Conservation (phyloP, 805 yeast species). For the Wickerhamiella bombiphila region DNA sequence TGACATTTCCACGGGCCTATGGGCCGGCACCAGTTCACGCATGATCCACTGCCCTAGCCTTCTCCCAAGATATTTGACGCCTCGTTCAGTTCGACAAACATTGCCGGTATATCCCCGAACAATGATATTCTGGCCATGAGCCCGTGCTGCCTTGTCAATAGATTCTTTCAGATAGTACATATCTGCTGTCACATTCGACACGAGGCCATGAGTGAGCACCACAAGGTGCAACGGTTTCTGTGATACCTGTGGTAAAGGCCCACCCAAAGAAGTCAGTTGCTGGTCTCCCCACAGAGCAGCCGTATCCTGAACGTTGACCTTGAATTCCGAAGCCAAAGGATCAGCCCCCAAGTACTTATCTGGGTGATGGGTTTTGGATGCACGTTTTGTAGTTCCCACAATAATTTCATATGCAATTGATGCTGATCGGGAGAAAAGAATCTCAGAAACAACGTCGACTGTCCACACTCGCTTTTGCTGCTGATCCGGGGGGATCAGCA, state of each 20-base stretch:
- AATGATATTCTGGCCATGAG: constrained; percentile 46
- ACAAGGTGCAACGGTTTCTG: constrained; percentile 62
- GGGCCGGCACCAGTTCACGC: constrained; percentile 33
- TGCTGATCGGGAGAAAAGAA: constrained; percentile 55
- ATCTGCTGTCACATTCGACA: constrained; percentile 80
- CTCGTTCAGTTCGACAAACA: constrained; percentile 77
- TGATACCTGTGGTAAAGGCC: constrained; percentile 22
- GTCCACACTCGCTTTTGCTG: constrained; percentile 47
- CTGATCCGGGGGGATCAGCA: constrained; percentile 30
- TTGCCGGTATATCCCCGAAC: constrained; percentile 76
- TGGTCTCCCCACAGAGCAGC: constrained; percentile 65
- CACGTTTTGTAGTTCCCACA: constrained; percentile 28
- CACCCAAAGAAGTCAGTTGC: constrained; percentile 20
- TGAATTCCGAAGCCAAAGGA: constrained; percentile 6
- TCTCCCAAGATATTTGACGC: constrained; percentile 70
- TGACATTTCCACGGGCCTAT: constrained; percentile 48
- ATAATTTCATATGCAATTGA: constrained; percentile 52
- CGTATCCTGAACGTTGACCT: constrained; percentile 37
- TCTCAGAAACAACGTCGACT: constrained; percentile 68
- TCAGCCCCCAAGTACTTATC: constrained; percentile 5
- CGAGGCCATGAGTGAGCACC: constrained; percentile 79
- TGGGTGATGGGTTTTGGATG: constrained; percentile 9
- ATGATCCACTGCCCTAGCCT: constrained; percentile 63
- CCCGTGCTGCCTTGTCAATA: constrained; percentile 38
- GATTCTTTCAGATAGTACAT: constrained; percentile 75